Evolutionary conservation across 345 rosid genomes (phyloP).

Genomic region (Eucalyptus polybractea): DNA sequence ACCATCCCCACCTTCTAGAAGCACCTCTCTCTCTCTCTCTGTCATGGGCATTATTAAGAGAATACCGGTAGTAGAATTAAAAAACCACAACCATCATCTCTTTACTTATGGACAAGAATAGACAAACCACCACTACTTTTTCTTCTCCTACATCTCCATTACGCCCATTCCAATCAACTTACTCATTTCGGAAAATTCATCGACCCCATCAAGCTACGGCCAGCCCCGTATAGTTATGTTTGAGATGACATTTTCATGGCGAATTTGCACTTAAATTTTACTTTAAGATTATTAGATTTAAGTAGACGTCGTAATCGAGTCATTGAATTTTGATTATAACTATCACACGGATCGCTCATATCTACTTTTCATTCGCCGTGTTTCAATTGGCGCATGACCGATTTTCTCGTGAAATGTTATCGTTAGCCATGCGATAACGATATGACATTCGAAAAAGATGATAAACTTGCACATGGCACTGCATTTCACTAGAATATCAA

Average conservation of each 20-base stretch:
- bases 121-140: constrained; percentile 10
- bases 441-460: not conserved
- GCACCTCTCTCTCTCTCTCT: not conserved
- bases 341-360: not conserved
- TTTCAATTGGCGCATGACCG: not conserved
- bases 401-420: not conserved
- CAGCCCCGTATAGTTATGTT: not conserved
- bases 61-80: constrained; percentile 8
- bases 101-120: constrained; percentile 1
- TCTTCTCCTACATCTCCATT: not conserved
- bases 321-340: not conserved
- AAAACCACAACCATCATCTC: constrained; percentile 33
- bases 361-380: not conserved
- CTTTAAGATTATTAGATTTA: not conserved
- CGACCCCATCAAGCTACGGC: not conserved
- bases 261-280: not conserved
- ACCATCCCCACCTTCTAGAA: not conserved
- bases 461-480: not conserved
- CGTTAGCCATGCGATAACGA: not conserved
- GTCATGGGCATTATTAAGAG: not conserved
- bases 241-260: not conserved
- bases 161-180: constrained; percentile 15
- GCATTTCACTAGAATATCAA: not conserved
- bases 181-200: not conserved
- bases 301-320: not conserved